A percentile compares a stretch with the other conserved stretches of the same genome.
Evolutionary conservation across 768 basidiomycete genomes (phyloP).

Genomic region (Rhizopogon rudus): DNA sequence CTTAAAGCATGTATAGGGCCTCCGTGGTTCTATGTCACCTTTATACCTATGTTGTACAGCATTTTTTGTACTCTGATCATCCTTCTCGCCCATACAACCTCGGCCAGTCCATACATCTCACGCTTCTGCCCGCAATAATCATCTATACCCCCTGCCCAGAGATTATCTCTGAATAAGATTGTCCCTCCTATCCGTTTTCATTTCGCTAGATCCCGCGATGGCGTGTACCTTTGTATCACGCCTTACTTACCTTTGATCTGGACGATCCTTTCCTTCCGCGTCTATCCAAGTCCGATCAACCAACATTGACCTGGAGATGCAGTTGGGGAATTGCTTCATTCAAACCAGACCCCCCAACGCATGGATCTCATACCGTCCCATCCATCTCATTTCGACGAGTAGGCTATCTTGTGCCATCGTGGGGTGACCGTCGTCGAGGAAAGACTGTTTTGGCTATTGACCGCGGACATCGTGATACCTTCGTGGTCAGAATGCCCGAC

Average conservation of each 20-base stretch:
- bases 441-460: neutral
- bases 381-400: neutral
- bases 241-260: neutral
- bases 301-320: neutral
- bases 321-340: neutral
- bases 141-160: neutral
- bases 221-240: neutral
- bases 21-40: too few species aligned
- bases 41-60: neutral
- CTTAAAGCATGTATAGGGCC: neutral
- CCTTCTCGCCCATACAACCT: neutral
- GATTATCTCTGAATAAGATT: neutral
- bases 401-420: neutral
- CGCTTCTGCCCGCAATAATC: neutral
- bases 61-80: neutral
- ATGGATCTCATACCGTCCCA: neutral
- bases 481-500: neutral
- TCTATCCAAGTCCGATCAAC: neutral
- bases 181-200: neutral
- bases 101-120: neutral
- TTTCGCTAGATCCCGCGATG: neutral
- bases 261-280: neutral
- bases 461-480: slow-evolving; percentile 1
- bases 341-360: neutral
- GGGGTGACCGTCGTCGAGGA: neutral